Evolutionary conservation across 768 basidiomycete genomes (phyloP), one percentile per base, ranked within the genome.

Genomic region (Russula foetens): DNA sequence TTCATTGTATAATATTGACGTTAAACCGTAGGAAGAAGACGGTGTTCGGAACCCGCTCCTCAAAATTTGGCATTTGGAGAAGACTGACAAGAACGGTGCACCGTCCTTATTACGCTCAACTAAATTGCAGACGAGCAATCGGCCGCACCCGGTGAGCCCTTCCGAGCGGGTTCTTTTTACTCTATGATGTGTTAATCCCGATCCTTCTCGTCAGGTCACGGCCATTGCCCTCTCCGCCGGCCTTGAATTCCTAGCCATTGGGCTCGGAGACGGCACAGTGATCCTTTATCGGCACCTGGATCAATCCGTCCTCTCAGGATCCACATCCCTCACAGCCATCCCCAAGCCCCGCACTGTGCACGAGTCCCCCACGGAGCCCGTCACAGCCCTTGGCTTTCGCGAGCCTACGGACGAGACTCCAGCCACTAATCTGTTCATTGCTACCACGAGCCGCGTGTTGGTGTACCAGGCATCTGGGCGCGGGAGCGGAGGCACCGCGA

Each of bases 181-280:
- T 43, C 19, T 47, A 45, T 19, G 23, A 43, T 43, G 43, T 56
- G 50, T 60, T 63, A 15, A 58, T 52, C 2, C 31, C 7, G 19
- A 46, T 47, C 35, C 14, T 31, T 46, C 23, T 51, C 51, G 90
- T 83, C 23, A 64, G 62, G 62, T 64, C 23, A 56, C 91, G 2
- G 82, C 87, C 1, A 76, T 97, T 44, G 90, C 94, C 0, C 75
- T 94, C 23, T 89, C 95, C 0, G 74, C 83, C 7, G 80, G 81
- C 19, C 77, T 97, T 4, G 83, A 90, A 0, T 90, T 94, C 71
- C 83, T 99, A 26, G 88, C 95, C 7, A 82, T 98, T 43, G 97
- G 95, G 15, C 81, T 98, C n/a, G 93, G 86, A 7, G 95, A 98
- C 68, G 97, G 97, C 26, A 90, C 90, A 0, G 95, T 97, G 17